These are phyloP conservation scores for Botrytis aclada DNA, from an alignment of 2,329 filamentous ascomycete species.

Conservation along the genomic window DNA sequence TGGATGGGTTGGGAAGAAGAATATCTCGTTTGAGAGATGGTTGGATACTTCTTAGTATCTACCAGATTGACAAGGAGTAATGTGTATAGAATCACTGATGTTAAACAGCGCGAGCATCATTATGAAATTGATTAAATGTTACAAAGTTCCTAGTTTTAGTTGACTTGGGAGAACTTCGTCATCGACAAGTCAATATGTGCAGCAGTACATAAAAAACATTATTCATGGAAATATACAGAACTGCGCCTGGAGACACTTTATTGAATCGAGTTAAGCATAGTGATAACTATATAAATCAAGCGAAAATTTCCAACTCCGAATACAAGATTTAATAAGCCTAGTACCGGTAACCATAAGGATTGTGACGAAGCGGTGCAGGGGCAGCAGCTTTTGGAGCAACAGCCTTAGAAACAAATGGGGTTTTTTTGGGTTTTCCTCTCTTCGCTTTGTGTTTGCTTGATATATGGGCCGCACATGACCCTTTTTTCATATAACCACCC, in stretches of 20 bases:
- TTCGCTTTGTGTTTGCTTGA: not conserved
- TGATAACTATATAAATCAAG: not conserved
- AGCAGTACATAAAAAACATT: not conserved
- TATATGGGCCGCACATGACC: not conserved
- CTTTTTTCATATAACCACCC: not conserved
- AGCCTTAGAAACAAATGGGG: not conserved
- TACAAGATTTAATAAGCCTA: not conserved
- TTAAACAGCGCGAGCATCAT: not conserved
- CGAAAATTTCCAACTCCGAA: not conserved
- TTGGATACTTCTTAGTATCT: too few species aligned
- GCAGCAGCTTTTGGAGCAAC: accelerated
- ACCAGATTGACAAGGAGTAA: not conserved
- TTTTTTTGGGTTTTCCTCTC: not conserved
- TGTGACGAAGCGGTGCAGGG: too few species aligned
- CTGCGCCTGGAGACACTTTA: not conserved
- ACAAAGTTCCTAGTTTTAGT: too few species aligned
- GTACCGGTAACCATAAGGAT: too few species aligned
- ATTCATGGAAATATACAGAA: not conserved
- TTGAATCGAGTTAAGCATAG: not conserved
- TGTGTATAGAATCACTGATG: not conserved
- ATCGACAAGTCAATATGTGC: not conserved
- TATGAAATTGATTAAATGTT: not conserved
- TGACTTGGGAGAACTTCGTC: too few species aligned
- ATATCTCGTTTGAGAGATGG: too few species aligned
- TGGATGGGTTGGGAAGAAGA: not conserved